Percentiles rank a stretch among this genome's conserved stretches.
Conservation (phyloP, 139 green algal genomes). For the Chlorella sp. region DNA sequence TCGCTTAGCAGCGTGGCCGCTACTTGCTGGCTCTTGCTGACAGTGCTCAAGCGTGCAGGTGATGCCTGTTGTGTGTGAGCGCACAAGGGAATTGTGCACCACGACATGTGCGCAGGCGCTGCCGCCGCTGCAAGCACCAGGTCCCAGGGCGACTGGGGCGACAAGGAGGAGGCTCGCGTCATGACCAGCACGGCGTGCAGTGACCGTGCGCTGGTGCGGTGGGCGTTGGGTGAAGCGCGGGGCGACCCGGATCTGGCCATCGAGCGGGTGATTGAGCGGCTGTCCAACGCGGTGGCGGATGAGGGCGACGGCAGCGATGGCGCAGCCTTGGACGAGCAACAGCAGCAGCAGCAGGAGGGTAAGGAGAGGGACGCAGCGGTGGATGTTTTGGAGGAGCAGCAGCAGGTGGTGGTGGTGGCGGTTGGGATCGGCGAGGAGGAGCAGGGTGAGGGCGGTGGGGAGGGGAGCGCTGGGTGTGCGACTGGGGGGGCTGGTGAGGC, state of each 20-base stretch:
- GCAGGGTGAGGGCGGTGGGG: not conserved
- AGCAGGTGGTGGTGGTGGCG: not conserved
- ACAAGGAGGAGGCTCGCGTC: not conserved
- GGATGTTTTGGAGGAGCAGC: not conserved
- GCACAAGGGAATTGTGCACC: no score
- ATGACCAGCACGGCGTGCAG: not conserved
- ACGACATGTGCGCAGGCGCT: no score
- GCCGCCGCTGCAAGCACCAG: no score
- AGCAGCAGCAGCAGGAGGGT: not conserved
- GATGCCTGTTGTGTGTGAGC: no score
- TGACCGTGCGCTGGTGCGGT: not conserved
- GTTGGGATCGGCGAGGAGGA: not conserved
- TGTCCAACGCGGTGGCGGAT: not conserved
- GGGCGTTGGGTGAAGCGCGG: not conserved
- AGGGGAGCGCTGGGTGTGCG: not conserved
- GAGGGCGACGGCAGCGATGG: not conserved
- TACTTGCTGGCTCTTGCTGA: no score
- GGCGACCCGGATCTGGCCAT: not conserved
- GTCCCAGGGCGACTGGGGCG: no score
- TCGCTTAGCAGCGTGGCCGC: no score
- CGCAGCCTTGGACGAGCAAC: not conserved
- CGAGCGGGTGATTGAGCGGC: not conserved
- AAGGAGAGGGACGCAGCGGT: no score
- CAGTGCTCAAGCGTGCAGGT: no score
- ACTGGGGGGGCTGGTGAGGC: not conserved